Conservation (phyloP, 495 filamentous ascomycete genomes). For the Sporormia fimetaria region DNA sequence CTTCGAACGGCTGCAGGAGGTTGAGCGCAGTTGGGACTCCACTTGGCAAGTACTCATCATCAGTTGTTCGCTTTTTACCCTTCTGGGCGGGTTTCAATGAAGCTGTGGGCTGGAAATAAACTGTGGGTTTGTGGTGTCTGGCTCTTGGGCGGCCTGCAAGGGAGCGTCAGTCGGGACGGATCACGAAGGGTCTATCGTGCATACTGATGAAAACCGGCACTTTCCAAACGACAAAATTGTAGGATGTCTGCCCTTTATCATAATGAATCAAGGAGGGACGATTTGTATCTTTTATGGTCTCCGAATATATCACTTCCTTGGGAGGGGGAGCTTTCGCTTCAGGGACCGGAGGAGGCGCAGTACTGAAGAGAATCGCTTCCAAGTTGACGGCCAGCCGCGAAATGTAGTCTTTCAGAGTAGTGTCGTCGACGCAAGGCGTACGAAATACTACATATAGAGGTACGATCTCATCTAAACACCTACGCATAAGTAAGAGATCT, state of each 20-base stretch:
- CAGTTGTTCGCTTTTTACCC: slow-evolving; percentile 37
- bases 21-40: slow-evolving; percentile 67
- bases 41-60: slow-evolving; percentile 66
- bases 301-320: slow-evolving; percentile 56
- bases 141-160: slow-evolving; percentile 54
- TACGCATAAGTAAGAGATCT: slow-evolving; percentile 52
- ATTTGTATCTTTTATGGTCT: slow-evolving; percentile 45
- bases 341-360: slow-evolving; percentile 33
- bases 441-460: slow-evolving; percentile 60
- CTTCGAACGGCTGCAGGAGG: slow-evolving; percentile 63
- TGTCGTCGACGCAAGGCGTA: slow-evolving; percentile 51
- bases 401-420: slow-evolving; percentile 48
- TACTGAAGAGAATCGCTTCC: slow-evolving; percentile 61
- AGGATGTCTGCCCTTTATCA: slow-evolving; percentile 36
- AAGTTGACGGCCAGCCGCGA: slow-evolving; percentile 53
- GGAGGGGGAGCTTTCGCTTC: slow-evolving; percentile 13
- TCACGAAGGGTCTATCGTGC: slow-evolving; percentile 5
- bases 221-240: slow-evolving; percentile 72
- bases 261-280: slow-evolving; percentile 53
- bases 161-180: neutral
- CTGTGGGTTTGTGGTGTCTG: slow-evolving; percentile 62
- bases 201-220: slow-evolving; percentile 59
- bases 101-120: slow-evolving; percentile 67
- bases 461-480: slow-evolving; percentile 62
- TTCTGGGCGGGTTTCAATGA: slow-evolving; percentile 48